A percentile compares a stretch with the other conserved stretches of the same genome.
These are phyloP conservation scores for Pythium utonaiense DNA, from an alignment of 352 stramenopile species.

Conservation along the genomic window DNA sequence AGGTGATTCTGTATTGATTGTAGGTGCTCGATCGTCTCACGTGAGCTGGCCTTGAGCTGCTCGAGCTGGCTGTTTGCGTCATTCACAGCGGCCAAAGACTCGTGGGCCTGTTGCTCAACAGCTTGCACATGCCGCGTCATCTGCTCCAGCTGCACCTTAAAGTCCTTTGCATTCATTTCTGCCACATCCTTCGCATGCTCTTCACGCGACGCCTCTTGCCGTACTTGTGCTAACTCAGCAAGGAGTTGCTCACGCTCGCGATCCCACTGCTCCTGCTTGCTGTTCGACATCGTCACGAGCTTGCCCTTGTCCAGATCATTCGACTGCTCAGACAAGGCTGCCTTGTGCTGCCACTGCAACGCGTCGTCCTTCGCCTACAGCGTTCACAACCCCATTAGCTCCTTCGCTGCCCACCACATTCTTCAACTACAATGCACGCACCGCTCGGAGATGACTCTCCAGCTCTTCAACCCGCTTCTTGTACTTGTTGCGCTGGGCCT, in stretches of 20 bases:
- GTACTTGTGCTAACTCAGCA: not conserved
- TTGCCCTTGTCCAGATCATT: constrained; percentile 23
- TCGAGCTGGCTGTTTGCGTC: not conserved
- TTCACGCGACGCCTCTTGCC: not conserved
- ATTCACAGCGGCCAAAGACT: not conserved
- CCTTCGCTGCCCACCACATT: not conserved
- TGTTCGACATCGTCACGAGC: constrained; percentile 22
- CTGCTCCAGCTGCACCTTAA: constrained; percentile 7
- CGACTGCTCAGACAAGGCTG: constrained; percentile 18
- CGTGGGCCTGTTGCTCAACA: not conserved
- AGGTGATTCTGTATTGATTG: not conserved
- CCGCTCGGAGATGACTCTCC: constrained; percentile 28
- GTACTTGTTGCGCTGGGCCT: constrained; percentile 41
- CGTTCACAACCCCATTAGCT: not conserved
- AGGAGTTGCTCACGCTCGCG: constrained; percentile 2
- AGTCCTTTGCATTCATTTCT: not conserved
- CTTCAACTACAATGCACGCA: not conserved
- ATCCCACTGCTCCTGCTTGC: constrained; percentile 19
- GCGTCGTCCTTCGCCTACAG: constrained; percentile 26
- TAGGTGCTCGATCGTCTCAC: constrained; percentile 5
- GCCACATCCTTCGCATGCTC: not conserved
- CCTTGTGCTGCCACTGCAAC: constrained; percentile 32
- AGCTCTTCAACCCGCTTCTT: constrained; percentile 39
- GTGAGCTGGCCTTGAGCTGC: not conserved
- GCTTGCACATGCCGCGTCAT: constrained; percentile 5